Conservation (phyloP, 2,329 filamentous ascomycete species). For the Pseudocercospora macadamiae region DNA sequence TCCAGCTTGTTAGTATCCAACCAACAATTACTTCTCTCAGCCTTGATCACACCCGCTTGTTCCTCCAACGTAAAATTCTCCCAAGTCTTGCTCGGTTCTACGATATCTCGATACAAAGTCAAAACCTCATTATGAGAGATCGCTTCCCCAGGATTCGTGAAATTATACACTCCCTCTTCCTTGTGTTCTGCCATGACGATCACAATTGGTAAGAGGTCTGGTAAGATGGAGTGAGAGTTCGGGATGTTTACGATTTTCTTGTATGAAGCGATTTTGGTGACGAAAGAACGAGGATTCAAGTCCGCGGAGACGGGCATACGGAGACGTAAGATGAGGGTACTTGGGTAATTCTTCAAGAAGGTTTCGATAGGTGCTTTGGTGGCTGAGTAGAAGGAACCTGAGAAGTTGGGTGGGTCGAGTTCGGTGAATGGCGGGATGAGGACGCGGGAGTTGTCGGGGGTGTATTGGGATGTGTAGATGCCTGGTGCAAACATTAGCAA, state of each 20-base stretch:
- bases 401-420: constrained; percentile 66
- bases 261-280: constrained; percentile 70
- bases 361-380: constrained; percentile 69
- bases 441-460: constrained; percentile 57
- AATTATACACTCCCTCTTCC: constrained; percentile 69
- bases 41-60: constrained; percentile 69
- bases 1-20: constrained; percentile 65
- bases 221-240: constrained; percentile 69
- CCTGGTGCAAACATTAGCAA: constrained; percentile 16
- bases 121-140: constrained; percentile 74
- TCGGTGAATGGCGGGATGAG: constrained; percentile 64
- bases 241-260: constrained; percentile 68
- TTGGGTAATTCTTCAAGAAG: constrained; percentile 65
- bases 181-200: constrained; percentile 63
- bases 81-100: constrained; percentile 64
- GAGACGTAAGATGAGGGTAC: constrained; percentile 65
- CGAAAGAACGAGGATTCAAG: constrained; percentile 67
- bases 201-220: constrained; percentile 65
- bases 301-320: constrained; percentile 72
- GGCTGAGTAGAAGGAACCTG: constrained; percentile 68
- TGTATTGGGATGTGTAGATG: constrained; percentile 33
- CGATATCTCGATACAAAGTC: constrained; percentile 63
- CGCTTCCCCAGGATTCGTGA: constrained; percentile 67
- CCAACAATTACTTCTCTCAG: constrained; percentile 66
- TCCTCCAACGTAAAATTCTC: constrained; percentile 69